Conservation (phyloP, 2,329 filamentous ascomycete species). For the Daldinia sp. region DNA sequence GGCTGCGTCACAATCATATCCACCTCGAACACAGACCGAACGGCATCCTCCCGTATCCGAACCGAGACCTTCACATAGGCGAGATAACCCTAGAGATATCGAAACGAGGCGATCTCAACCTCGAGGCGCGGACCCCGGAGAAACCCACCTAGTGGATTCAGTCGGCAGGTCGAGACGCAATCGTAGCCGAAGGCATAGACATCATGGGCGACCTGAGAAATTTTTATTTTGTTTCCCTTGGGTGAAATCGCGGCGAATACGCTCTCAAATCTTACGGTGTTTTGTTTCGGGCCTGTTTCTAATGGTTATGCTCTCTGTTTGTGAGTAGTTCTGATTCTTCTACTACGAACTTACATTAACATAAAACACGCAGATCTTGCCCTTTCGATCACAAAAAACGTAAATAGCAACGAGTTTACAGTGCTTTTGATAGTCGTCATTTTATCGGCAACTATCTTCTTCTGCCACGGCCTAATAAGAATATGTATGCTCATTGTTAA, state of each 20-base stretch:
- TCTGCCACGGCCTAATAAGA: conserved; percentile 79
- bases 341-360: conserved; percentile 4
- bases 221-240: conserved; percentile 65
- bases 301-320: conserved; percentile 66
- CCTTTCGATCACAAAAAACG: conserved; percentile 71
- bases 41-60: conserved; percentile 37
- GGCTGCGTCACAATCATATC: conserved; percentile 11
- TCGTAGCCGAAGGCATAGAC: conserved; percentile 24
- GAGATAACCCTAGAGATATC: conserved; percentile 17
- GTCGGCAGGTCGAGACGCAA: conserved; percentile 52
- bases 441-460: conserved; percentile 76
- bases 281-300: conserved; percentile 72
- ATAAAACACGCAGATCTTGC: conserved; percentile 68
- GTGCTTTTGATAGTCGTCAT: conserved; percentile 82
- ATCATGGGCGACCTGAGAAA: conserved; percentile 47
- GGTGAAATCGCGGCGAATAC: conserved; percentile 61
- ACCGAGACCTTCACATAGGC: conserved; percentile 37
- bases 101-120: conserved; percentile 43
- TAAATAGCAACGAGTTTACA: conserved; percentile 75
- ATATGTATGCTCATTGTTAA: conserved; percentile 72
- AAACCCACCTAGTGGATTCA: conserved; percentile 56
- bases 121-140: conserved; percentile 57
- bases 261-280: conserved; percentile 65
- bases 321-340: conserved; percentile 58
- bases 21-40: conserved; percentile 20